Conservation (phyloP, 176 grass and related monocot species). For the Lolium rigidum region DNA sequence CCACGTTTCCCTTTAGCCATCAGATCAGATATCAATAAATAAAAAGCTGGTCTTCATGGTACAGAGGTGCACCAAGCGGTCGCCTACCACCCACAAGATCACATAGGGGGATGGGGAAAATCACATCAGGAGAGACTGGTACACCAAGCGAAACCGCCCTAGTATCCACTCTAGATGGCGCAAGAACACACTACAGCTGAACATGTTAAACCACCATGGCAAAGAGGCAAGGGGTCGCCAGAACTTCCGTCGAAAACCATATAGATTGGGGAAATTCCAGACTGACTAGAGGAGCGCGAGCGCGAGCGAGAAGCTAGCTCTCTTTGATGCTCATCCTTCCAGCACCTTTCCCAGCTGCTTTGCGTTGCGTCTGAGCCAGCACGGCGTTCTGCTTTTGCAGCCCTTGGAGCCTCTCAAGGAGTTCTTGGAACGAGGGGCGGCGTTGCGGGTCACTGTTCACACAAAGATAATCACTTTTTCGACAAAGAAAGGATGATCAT, state of each 20-base stretch:
- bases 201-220: too few relatives aligned
- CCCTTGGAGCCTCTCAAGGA: slow-evolving; percentile 64
- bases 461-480: not conserved
- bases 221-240: too few relatives aligned
- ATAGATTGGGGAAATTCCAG: not conserved
- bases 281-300: not conserved
- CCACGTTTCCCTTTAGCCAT: not conserved
- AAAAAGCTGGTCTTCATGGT: not conserved
- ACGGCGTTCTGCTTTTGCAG: slow-evolving; percentile 60
- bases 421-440: slow-evolving; percentile 77
- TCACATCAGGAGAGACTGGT: too few relatives aligned
- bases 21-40: not conserved
- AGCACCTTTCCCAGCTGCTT: slow-evolving; percentile 30
- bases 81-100: too few relatives aligned
- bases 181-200: too few relatives aligned
- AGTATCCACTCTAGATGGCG: too few relatives aligned
- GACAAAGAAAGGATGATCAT: not conserved
- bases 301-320: slow-evolving; percentile 18
- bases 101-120: too few relatives aligned
- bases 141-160: too few relatives aligned
- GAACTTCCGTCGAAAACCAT: too few relatives aligned
- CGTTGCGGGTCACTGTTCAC: slow-evolving; percentile 64
- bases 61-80: too few relatives aligned
- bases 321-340: slow-evolving; percentile 48
- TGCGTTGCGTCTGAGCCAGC: slow-evolving; percentile 54